These are phyloP conservation scores for Oxytropis ochrocephala DNA, from an alignment of 306 rosid genomes.

Conservation along the genomic window DNA sequence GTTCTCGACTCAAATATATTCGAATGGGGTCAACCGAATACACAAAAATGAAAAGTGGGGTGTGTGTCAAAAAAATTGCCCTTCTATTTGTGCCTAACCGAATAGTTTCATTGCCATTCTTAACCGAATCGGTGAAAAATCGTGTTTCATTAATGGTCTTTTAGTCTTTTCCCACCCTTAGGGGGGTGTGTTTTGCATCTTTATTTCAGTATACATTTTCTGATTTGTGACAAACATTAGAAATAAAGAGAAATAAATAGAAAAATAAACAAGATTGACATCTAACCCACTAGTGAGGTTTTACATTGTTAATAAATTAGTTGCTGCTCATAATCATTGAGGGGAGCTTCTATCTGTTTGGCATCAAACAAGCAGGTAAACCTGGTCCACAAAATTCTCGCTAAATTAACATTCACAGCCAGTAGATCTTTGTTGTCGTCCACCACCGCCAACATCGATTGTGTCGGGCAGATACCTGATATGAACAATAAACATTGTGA, in stretches of 20 bases:
- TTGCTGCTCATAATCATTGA: constrained; percentile 17
- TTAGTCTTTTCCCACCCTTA: too few relatives aligned
- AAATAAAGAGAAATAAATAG: constrained; percentile 11
- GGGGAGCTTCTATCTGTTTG: neutral
- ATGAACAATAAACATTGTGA: constrained; percentile 6
- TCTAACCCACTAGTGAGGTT: constrained; percentile 21
- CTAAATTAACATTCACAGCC: constrained; percentile 78
- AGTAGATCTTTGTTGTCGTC: constrained; percentile 81
- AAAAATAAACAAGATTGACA: constrained; percentile 13
- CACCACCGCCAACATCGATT: constrained; percentile 73
- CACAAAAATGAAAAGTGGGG: too few relatives aligned
- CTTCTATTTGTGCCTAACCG: too few relatives aligned
- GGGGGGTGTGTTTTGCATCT: too few relatives aligned
- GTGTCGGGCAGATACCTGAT: constrained; percentile 86
- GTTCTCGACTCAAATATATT: too few relatives aligned
- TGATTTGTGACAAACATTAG: constrained; percentile 11
- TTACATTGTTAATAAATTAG: constrained; percentile 12
- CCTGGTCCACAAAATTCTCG: neutral
- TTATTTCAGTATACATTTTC: constrained; percentile 17
- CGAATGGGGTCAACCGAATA: too few relatives aligned
- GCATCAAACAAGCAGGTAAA: constrained; percentile 22
- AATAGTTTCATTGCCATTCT: too few relatives aligned
- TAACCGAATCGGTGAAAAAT: too few relatives aligned
- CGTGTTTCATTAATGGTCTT: too few relatives aligned
- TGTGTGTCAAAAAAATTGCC: too few relatives aligned